Evolutionary conservation across 2,329 filamentous ascomycete genomes (phyloP).

Genomic region (Hirsutella minnesotensis): DNA sequence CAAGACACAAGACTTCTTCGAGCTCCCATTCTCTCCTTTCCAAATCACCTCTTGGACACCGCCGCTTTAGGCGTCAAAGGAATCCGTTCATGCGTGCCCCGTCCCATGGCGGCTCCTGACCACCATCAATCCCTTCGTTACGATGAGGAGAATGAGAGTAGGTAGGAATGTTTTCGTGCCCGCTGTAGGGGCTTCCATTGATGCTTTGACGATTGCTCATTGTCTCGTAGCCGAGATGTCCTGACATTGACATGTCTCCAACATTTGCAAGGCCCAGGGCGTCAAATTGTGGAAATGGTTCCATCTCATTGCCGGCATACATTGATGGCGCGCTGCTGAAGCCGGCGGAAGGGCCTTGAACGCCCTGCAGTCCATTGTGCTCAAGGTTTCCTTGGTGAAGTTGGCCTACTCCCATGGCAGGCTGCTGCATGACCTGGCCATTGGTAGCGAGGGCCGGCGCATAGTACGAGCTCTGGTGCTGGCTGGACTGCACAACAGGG

Average conservation of each 20-base stretch:
- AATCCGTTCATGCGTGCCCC: slow-evolving; percentile 11
- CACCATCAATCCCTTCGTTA: slow-evolving; percentile 9
- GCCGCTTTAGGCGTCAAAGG: slow-evolving; percentile 2
- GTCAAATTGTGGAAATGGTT: slow-evolving; percentile 20
- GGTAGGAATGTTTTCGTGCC: slow-evolving; percentile 21
- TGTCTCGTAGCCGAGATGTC: slow-evolving; percentile 12
- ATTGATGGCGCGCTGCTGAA: not conserved
- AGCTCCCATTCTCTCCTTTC: too few relatives aligned
- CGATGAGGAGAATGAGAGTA: slow-evolving; percentile 19
- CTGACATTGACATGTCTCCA: slow-evolving; percentile 1
- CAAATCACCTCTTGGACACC: too few relatives aligned
- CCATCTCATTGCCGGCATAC: slow-evolving; percentile 11
- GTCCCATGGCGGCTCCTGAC: slow-evolving; percentile 10
- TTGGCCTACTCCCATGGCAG: slow-evolving; percentile 13
- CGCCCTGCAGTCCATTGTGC: not conserved
- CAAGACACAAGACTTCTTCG: not conserved
- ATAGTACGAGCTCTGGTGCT: slow-evolving; percentile 11
- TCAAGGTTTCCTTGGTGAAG: slow-evolving; percentile 10
- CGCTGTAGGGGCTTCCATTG: slow-evolving; percentile 23
- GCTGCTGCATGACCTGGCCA: slow-evolving; percentile 13
- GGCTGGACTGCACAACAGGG: slow-evolving; percentile 13
- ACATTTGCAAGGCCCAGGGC: slow-evolving; percentile 14
- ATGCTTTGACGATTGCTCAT: slow-evolving; percentile 20
- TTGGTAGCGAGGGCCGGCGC: slow-evolving; percentile 15
- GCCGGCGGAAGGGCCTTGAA: not conserved